Evolutionary conservation across 257 asterid genomes (phyloP).

Genomic region (Ligustrum vulgare): DNA sequence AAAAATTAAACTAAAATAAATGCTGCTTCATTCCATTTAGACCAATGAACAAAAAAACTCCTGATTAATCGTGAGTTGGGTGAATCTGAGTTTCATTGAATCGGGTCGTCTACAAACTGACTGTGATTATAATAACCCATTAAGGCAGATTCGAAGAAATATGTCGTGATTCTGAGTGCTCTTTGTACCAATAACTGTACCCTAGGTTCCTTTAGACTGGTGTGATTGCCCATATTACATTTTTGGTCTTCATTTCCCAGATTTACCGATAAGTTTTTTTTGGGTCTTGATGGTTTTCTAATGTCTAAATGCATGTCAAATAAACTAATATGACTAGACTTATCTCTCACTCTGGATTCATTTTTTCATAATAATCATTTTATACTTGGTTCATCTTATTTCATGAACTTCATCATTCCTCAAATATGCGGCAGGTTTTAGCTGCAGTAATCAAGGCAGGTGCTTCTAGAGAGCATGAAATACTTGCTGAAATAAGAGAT

Average conservation of each 20-base stretch:
- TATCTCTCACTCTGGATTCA: not conserved
- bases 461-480: slow-evolving; percentile 99
- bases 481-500: slow-evolving; percentile 98
- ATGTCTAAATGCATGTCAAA: not conserved
- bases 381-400: slow-evolving; percentile 11
- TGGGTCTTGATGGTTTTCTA: slow-evolving; percentile 4
- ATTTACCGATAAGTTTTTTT: slow-evolving; percentile 8
- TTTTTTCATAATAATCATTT: not conserved
- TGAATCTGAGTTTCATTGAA: slow-evolving; percentile 4
- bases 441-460: slow-evolving; percentile 99
- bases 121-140: slow-evolving; percentile 3
- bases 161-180: not conserved
- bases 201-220: slow-evolving; percentile 10
- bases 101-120: not conserved
- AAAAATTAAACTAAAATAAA: not conserved
- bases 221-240: not conserved
- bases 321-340: not conserved
- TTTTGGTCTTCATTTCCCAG: slow-evolving; percentile 9
- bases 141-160: slow-evolving; percentile 8
- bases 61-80: slow-evolving; percentile 8
- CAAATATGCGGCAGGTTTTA: slow-evolving; percentile 64
- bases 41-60: not conserved
- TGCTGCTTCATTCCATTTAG: slow-evolving; percentile 14
- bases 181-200: slow-evolving; percentile 3
- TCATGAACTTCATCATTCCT: slow-evolving; percentile 20